These are phyloP conservation scores for Durotheca rogersii DNA, from an alignment of 495 filamentous ascomycete genomes.

Conservation along the genomic window DNA sequence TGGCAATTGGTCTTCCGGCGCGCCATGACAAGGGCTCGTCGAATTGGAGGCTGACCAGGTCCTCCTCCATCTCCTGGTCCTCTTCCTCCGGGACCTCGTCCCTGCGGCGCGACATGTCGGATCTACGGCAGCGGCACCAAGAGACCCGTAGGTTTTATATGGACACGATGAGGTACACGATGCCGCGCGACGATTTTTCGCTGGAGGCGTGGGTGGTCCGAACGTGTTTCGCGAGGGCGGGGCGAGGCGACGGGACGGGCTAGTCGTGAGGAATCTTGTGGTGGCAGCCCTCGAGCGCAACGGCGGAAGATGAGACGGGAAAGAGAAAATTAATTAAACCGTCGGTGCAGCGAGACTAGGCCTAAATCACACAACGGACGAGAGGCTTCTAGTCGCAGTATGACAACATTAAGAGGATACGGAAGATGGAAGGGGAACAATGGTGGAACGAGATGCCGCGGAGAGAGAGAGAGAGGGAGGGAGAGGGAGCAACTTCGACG, in stretches of 20 bases:
- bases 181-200: neutral
- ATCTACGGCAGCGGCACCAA: neutral
- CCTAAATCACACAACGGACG: neutral
- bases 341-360: neutral
- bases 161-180: neutral
- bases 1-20: slow-evolving; percentile 83
- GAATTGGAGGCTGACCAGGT: slow-evolving; percentile 60
- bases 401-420: neutral
- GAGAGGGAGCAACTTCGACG: too few relatives aligned
- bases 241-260: slow-evolving; percentile 1
- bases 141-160: neutral
- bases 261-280: neutral
- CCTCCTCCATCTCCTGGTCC: slow-evolving; percentile 38
- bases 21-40: slow-evolving; percentile 89
- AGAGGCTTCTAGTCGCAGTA: slow-evolving; percentile 1
- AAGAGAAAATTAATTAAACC: slow-evolving; percentile 14
- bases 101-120: slow-evolving; percentile 31
- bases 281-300: slow-evolving; percentile 10
- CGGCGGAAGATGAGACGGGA: too few relatives aligned
- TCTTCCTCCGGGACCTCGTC: slow-evolving; percentile 38
- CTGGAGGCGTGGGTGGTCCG: slow-evolving; percentile 5
- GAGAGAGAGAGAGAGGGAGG: too few relatives aligned
- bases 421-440: too few relatives aligned
- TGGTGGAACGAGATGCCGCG: slow-evolving; percentile 25
- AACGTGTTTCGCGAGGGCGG: slow-evolving; percentile 14